Conservation (phyloP, 352 stramenopile genomes). For the Aphanomyces cochlioides region DNA sequence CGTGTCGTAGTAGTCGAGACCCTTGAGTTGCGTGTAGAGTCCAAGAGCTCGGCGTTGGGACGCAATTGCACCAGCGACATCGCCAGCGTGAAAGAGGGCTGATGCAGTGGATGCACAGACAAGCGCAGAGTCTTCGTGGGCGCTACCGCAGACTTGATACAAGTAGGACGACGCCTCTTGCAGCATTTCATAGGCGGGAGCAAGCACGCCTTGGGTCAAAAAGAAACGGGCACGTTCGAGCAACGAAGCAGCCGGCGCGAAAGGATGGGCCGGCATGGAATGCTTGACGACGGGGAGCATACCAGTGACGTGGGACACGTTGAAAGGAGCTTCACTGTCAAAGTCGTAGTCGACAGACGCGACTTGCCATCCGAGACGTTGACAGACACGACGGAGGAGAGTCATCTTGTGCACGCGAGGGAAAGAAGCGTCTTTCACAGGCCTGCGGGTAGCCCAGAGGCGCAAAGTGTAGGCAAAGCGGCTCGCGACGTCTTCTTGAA, state of each 20-base stretch:
- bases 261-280: constrained; percentile 70
- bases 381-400: constrained; percentile 91
- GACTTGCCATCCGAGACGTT: constrained; percentile 90
- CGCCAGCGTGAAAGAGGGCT: constrained; percentile 89
- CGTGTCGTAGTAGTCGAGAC: constrained; percentile 91
- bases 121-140: constrained; percentile 90
- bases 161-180: constrained; percentile 90
- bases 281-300: constrained; percentile 94
- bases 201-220: constrained; percentile 66
- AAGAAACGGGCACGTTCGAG: constrained; percentile 85
- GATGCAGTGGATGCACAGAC: constrained; percentile 90
- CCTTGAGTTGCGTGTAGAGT: constrained; percentile 89
- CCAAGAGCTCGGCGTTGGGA: constrained; percentile 88
- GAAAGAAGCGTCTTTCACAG: constrained; percentile 34
- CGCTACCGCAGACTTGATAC: constrained; percentile 90
- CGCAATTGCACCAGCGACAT: constrained; percentile 82
- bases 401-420: constrained; percentile 64
- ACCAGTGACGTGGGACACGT: constrained; percentile 87
- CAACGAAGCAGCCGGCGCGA: constrained; percentile 75
- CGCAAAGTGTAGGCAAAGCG: constrained; percentile 77
- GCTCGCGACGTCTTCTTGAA: constrained; percentile 60
- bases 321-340: constrained; percentile 66
- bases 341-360: constrained; percentile 89
- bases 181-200: constrained; percentile 77
- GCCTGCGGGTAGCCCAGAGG: constrained; percentile 48